Percentiles rank a stretch among this genome's conserved stretches.
Conservation (phyloP, 1,284 basidiomycete genomes). For the Trichosporon sp. region DNA sequence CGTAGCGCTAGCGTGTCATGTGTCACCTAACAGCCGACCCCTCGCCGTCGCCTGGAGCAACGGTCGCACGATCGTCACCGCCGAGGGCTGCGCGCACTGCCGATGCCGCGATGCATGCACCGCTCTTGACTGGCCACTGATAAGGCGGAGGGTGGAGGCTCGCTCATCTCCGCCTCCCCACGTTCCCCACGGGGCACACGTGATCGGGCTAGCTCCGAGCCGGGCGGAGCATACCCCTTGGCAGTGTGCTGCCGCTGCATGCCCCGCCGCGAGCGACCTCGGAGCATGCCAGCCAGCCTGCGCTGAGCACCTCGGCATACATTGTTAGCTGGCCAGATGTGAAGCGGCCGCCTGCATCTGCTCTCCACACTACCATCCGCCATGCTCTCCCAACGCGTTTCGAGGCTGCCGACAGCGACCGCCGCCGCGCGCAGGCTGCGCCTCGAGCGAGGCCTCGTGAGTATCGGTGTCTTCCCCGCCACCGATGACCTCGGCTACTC, state of each 20-base stretch:
- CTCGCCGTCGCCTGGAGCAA: background rate
- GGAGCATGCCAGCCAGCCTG: background rate
- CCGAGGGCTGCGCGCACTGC: no score
- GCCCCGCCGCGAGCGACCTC: background rate
- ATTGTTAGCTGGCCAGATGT: background rate
- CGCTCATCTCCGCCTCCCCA: slow-evolving; percentile 1
- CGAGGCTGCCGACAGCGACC: slow-evolving; percentile 3
- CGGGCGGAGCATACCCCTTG: slow-evolving; percentile 7
- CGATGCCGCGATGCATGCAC: background rate
- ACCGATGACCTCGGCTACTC: background rate
- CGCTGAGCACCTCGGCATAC: background rate
- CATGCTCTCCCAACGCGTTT: slow-evolving; percentile 18
- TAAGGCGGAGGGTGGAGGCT: background rate
- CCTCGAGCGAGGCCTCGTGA: slow-evolving; percentile 9
- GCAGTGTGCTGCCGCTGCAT: background rate
- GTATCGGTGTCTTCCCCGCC: background rate
- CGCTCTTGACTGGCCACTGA: background rate
- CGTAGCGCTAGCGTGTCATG: background rate
- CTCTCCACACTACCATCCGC: slow-evolving; percentile 7
- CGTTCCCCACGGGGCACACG: slow-evolving; percentile 4
- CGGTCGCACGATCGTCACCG: background rate
- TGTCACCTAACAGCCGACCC: background rate
- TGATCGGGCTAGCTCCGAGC: slow-evolving; percentile 1
- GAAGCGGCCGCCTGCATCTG: background rate
- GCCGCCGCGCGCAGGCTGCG: slow-evolving; percentile 6